These are phyloP conservation scores for Quillaja saponaria DNA, from an alignment of 306 rosid genomes.

Conservation along the genomic window DNA sequence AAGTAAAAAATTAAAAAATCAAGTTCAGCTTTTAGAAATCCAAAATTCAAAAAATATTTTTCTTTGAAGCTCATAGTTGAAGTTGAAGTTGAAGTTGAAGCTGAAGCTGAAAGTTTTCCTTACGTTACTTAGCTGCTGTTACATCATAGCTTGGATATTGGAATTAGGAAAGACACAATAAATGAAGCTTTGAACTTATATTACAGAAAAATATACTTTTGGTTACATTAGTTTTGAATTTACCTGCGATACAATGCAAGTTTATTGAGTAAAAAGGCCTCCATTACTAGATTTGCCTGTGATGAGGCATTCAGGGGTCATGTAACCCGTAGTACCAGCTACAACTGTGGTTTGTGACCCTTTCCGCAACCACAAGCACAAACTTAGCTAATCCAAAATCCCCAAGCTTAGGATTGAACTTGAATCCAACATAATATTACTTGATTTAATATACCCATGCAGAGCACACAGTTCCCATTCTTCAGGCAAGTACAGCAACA, in stretches of 20 bases:
- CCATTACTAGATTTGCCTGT: constrained; percentile 38
- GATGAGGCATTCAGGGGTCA: constrained; percentile 42
- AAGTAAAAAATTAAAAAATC: too few relatives aligned
- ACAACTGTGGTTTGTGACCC: constrained; percentile 34
- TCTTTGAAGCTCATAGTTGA: too few relatives aligned
- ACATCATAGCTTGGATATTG: constrained; percentile 14
- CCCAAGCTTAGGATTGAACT: constrained; percentile 44
- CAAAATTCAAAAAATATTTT: too few relatives aligned
- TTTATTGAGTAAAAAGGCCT: constrained; percentile 34
- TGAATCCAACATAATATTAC: constrained; percentile 51
- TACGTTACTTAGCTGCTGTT: constrained; percentile 24
- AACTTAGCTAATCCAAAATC: constrained; percentile 51
- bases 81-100: too few relatives aligned
- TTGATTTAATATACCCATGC: constrained; percentile 51
- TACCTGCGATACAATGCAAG: too few relatives aligned
- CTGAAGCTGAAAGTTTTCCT: too few relatives aligned
- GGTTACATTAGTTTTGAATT: too few relatives aligned
- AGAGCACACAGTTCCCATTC: constrained; percentile 49
- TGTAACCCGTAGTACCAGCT: constrained; percentile 42
- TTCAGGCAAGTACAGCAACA: constrained; percentile 45
- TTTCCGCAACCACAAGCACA: constrained; percentile 40
- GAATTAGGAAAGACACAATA: too few relatives aligned
- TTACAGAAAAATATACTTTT: too few relatives aligned
- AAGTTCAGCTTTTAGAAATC: too few relatives aligned
- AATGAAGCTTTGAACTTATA: too few relatives aligned